phyloP scores from a whole-genome alignment of 2,329 filamentous ascomycete genomes.

The Pseudogymnoascus sp. region DNA sequence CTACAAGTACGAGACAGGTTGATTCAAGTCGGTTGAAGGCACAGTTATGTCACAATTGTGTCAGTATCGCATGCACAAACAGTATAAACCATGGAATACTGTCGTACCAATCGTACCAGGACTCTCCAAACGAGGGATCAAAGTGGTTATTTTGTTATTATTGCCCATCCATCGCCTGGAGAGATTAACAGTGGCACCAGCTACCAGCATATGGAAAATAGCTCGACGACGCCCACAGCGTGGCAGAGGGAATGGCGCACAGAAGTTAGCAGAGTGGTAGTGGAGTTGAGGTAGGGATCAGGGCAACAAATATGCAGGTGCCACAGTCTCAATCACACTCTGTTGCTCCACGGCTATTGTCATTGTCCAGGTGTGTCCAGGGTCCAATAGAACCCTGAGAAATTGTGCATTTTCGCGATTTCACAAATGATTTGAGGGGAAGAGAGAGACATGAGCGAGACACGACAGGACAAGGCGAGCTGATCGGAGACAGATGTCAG shows the following conservation, averaged over 20 bases:
- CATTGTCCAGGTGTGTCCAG: background rate
- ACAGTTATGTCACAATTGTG: background rate
- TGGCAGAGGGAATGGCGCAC: constrained; percentile 3
- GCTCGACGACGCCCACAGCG: background rate
- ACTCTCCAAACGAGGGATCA: background rate
- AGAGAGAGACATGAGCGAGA: background rate
- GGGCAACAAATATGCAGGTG: background rate
- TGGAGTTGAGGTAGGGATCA: constrained; percentile 1
- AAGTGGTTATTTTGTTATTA: background rate
- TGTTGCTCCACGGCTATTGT: constrained; percentile 1
- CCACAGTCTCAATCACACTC: constrained; percentile 5
- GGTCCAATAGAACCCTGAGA: background rate
- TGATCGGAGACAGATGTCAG: background rate
- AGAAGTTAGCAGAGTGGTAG: constrained; percentile 1
- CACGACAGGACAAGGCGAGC: background rate
- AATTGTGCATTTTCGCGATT: background rate
- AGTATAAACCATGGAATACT: background rate
- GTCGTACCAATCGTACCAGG: background rate
- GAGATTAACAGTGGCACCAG: background rate
- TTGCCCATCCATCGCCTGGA: background rate
- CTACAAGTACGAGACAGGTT: background rate
- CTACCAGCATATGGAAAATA: background rate
- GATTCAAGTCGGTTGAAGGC: background rate
- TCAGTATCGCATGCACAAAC: background rate
- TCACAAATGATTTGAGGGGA: background rate